Base-by-base conservation (phyloP, 352 stramenopile genomes). In the Pythium graminicola region DNA sequence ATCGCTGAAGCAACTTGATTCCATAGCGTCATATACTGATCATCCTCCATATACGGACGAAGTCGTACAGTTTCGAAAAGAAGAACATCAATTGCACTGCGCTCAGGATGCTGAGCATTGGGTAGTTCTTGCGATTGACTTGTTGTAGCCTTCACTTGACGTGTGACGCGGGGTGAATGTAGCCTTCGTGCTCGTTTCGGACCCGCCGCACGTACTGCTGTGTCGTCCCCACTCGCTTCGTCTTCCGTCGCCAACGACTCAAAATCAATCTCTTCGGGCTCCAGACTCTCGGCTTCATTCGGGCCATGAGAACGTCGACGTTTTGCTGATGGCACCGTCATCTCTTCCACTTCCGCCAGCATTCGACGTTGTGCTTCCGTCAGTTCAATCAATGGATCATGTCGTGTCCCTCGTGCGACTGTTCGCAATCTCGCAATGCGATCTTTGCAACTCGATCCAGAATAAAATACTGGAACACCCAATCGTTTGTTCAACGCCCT, bases 381-480 rank as follows among this genome's bases (percentile, higher is more conserved):
- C 1, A 56, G 36, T 13, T 56, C 38, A 13, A 56, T 32, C 4
- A 29, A 20, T 9, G 49, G 26, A 16, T 56, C 49, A 0, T 46
- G 38, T 29, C 35, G 26, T 13, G 46, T 33, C 19, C 49, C 36
- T n/a, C 49, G 24, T 17, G 49, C 36, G 6, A 56, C 49, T 7
- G 49, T 28, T 3, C 49, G 49, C 1, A 56, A 38, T 31, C 49
- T 35, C 17, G 27, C 2, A 6, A 56, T 17, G 27, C 36, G 49
- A 14, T 56, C 27, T 17, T 56, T 56, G 36, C 49, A 56, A n/a
- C 35, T 48, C 16, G 36, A n/a, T 0, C 49, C 49, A 6, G 49
- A 56, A 35, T 39, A 47, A 20, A 56, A 56, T 10, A 56, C 49
- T 23, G 29, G 23, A 2, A 47, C 24, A 31, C 38, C 23, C 1